Conservation (phyloP, 768 basidiomycete species). For the Suillus decipiens region DNA sequence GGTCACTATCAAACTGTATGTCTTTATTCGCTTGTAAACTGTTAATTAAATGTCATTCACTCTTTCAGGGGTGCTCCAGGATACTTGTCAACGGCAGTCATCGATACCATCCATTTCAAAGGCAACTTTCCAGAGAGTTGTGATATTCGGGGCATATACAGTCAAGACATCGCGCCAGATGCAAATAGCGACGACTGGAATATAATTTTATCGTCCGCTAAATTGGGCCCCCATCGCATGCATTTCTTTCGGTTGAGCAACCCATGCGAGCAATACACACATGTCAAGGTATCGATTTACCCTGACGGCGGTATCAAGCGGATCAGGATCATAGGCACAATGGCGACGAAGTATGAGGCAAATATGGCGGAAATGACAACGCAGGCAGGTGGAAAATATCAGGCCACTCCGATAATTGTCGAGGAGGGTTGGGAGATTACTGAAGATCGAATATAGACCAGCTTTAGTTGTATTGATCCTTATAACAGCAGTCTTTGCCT, state of each 20-base stretch:
- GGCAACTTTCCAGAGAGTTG: conserved; percentile 94
- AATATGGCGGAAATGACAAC: background rate
- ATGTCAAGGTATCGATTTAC: conserved; percentile 85
- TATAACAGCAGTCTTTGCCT: conserved; percentile 83
- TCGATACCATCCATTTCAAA: conserved; percentile 95
- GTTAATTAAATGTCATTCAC: background rate
- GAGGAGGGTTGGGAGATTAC: conserved; percentile 8
- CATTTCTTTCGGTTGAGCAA: conserved; percentile 85
- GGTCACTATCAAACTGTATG: conserved; percentile 87
- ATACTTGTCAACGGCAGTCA: conserved; percentile 70
- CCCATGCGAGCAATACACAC: conserved; percentile 62
- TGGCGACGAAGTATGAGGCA: background rate
- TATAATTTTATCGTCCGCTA: conserved; percentile 69
- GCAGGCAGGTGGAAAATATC: too few relatives aligned
- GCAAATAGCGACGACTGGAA: conserved; percentile 58
- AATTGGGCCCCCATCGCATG: conserved; percentile 85
- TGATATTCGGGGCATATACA: conserved; percentile 65
- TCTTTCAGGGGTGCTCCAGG: conserved; percentile 68
- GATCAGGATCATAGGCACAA: conserved; percentile 69
- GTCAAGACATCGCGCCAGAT: conserved; percentile 39
- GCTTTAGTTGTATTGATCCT: background rate
- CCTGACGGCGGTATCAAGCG: conserved; percentile 97
- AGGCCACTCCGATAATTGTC: background rate
- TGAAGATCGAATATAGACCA: background rate
- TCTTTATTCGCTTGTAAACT: conserved; percentile 16